These are phyloP conservation scores for Neurospora intermedia DNA, from an alignment of 495 filamentous ascomycete genomes.

Conservation along the genomic window DNA sequence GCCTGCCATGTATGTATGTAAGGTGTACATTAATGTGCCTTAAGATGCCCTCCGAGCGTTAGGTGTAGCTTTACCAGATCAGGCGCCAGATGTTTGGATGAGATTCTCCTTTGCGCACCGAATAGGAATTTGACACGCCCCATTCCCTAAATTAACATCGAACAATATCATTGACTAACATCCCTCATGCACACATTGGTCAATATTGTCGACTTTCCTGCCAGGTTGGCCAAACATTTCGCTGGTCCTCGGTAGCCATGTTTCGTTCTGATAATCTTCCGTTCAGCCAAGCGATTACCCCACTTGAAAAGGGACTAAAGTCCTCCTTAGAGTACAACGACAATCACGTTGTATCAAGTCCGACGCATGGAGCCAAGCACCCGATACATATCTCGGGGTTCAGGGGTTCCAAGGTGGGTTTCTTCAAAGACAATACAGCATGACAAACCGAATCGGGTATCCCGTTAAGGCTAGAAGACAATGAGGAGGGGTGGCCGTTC, in stretches of 20 bases:
- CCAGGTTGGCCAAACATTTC: neutral
- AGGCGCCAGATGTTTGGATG: neutral
- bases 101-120: neutral
- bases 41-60: neutral
- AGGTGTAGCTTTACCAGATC: neutral
- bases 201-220: neutral
- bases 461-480: neutral
- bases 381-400: neutral
- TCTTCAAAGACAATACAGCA: neutral
- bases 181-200: neutral
- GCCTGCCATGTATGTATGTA: neutral
- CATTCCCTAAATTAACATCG: neutral
- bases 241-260: neutral
- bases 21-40: neutral
- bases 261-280: conserved; percentile 11
- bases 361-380: neutral
- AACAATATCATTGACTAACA: neutral
- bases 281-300: neutral
- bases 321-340: neutral
- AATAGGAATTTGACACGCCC: neutral
- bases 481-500: neutral
- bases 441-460: neutral
- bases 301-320: conserved; percentile 4
- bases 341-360: neutral
- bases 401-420: neutral